These are phyloP conservation scores for Aspergillus bertholletiae DNA, from an alignment of 495 filamentous ascomycete genomes.

Conservation along the genomic window DNA sequence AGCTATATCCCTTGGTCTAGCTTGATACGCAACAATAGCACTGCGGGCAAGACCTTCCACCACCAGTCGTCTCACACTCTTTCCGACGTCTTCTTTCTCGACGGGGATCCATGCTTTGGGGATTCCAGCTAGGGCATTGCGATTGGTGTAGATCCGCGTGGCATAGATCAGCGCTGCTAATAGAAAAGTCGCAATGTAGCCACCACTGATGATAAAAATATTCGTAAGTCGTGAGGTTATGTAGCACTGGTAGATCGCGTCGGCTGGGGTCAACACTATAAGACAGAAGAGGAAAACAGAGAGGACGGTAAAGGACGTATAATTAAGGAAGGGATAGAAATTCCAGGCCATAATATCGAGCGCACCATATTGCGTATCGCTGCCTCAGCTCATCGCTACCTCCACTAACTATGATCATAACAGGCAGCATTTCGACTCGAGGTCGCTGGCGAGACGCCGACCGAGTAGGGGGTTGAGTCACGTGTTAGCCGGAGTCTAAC, in stretches of 20 bases:
- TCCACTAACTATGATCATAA: not conserved
- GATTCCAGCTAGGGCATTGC: slow-evolving; percentile 72
- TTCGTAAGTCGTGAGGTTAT: slow-evolving; percentile 63
- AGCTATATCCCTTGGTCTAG: slow-evolving; percentile 56
- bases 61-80: slow-evolving; percentile 71
- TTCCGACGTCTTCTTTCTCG: slow-evolving; percentile 68
- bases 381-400: not conserved
- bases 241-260: slow-evolving; percentile 77
- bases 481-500: not conserved
- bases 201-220: slow-evolving; percentile 77
- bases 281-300: slow-evolving; percentile 68
- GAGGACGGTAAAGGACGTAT: slow-evolving; percentile 72
- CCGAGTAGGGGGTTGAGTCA: too few species aligned
- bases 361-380: slow-evolving; percentile 21
- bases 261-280: slow-evolving; percentile 76
- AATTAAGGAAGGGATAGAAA: slow-evolving; percentile 78
- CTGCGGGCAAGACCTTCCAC: slow-evolving; percentile 66
- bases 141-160: slow-evolving; percentile 82
- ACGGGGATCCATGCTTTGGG: slow-evolving; percentile 81
- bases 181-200: slow-evolving; percentile 71
- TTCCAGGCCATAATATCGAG: slow-evolving; percentile 44
- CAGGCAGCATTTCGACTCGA: too few species aligned
- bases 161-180: slow-evolving; percentile 75
- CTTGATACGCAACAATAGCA: slow-evolving; percentile 76
- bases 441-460: too few species aligned